Conservation (phyloP, 1,139 yeast species). For the Geotrichum restrictum region DNA sequence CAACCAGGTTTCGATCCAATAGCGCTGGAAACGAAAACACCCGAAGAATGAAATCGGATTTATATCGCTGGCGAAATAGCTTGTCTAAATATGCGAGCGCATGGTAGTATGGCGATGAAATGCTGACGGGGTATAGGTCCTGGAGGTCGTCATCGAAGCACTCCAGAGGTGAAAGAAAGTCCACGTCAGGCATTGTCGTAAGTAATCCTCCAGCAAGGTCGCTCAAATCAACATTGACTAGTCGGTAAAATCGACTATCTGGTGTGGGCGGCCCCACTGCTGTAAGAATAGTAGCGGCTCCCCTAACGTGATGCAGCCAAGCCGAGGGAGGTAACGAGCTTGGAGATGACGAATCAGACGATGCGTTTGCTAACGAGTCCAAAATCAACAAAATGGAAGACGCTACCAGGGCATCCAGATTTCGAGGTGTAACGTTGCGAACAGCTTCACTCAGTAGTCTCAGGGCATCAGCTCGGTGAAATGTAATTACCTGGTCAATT, state of each 20-base stretch:
- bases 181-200: conserved; percentile 7
- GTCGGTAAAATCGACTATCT: conserved; percentile 41
- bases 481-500: conserved; percentile 70
- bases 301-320: conserved; percentile 95
- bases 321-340: conserved; percentile 80
- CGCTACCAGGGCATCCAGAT: conserved; percentile 90
- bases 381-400: conserved; percentile 82
- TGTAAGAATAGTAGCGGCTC: conserved; percentile 90
- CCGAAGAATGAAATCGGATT: conserved; percentile 78
- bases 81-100: conserved; percentile 84
- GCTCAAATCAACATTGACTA: conserved; percentile 63
- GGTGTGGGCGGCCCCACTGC: conserved; percentile 94
- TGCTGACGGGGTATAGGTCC: conserved; percentile 80
- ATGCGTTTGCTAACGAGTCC: conserved; percentile 92
- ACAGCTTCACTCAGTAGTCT: conserved; percentile 80
- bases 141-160: conserved; percentile 85
- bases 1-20: conserved; percentile 71
- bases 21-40: conserved; percentile 93
- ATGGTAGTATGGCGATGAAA: conserved; percentile 77
- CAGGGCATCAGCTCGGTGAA: conserved; percentile 83
- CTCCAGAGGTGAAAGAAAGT: conserved; percentile 46
- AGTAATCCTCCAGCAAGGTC: conserved; percentile 45
- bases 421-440: conserved; percentile 71
- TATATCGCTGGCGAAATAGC: conserved; percentile 69
- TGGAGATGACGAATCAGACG: conserved; percentile 47